These are phyloP conservation scores for Coemansia umbellata DNA, from an alignment of 192 early-diverging fungal species.

Conservation along the genomic window DNA sequence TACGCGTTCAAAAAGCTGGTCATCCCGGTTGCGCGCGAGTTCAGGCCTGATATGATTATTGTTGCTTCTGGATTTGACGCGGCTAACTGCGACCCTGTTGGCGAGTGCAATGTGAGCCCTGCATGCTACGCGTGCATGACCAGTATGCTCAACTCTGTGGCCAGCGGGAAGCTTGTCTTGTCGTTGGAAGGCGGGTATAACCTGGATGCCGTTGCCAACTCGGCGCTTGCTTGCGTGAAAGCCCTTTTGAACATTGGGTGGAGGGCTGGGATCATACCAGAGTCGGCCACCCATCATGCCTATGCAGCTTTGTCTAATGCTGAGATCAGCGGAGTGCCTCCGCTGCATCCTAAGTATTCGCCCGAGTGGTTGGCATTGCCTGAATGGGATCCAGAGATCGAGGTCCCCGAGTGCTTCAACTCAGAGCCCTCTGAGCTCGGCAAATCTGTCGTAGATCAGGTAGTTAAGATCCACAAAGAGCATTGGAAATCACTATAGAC, in stretches of 20 bases:
- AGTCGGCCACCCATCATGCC: slow-evolving; percentile 16
- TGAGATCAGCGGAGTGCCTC: slow-evolving; percentile 30
- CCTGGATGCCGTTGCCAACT: slow-evolving; percentile 66
- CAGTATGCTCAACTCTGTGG: slow-evolving; percentile 66
- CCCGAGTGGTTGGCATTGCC: slow-evolving; percentile 12
- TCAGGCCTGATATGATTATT: slow-evolving; percentile 75
- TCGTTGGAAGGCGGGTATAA: slow-evolving; percentile 91
- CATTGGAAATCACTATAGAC: slow-evolving; percentile 12
- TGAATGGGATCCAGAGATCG: slow-evolving; percentile 20
- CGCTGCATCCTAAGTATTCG: background rate
- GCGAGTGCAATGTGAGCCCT: slow-evolving; percentile 76
- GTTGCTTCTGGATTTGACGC: slow-evolving; percentile 93
- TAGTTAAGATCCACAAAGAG: slow-evolving; percentile 11
- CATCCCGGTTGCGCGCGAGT: slow-evolving; percentile 81
- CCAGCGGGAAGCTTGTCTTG: slow-evolving; percentile 69
- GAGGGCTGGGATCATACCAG: slow-evolving; percentile 25
- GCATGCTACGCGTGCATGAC: slow-evolving; percentile 86
- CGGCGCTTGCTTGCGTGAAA: slow-evolving; percentile 70
- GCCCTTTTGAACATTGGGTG: slow-evolving; percentile 63
- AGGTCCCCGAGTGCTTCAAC: slow-evolving; percentile 19
- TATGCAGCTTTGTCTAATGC: slow-evolving; percentile 36
- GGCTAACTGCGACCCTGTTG: slow-evolving; percentile 76
- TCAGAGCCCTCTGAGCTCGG: slow-evolving; percentile 21
- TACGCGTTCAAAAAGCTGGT: slow-evolving; percentile 75
- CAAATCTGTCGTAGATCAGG: slow-evolving; percentile 25